phyloP scores from a whole-genome alignment of 2,329 filamentous ascomycete species.

The Neonectria coccinea region DNA sequence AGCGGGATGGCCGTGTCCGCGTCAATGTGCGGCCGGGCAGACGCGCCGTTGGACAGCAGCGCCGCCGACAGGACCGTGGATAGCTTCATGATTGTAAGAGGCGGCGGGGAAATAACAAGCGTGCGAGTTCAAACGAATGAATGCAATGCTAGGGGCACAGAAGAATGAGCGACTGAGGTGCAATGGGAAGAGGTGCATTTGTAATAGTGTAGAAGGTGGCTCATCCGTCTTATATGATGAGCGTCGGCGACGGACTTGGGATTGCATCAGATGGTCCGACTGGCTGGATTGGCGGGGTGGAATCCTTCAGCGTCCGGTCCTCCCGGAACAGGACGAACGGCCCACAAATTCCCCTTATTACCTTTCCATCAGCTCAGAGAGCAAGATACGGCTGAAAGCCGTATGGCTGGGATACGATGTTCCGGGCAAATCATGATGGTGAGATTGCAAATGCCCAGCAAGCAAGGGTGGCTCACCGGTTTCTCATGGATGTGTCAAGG shows the following conservation, averaged over 20 bases:
- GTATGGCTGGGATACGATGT: neutral
- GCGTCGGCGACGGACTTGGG: neutral
- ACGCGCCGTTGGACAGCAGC: conserved; percentile 28
- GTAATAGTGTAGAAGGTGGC: conserved; percentile 20
- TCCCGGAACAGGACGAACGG: neutral
- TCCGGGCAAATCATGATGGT: neutral
- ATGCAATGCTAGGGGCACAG: conserved; percentile 9
- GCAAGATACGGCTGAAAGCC: conserved; percentile 1
- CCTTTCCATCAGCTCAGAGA: neutral
- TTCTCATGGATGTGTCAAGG: neutral
- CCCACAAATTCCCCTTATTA: conserved; percentile 16
- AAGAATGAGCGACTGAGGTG: conserved; percentile 27
- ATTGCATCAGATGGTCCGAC: neutral
- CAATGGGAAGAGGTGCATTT: conserved; percentile 33
- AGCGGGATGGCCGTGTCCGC: conserved; percentile 31
- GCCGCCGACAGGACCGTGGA: conserved; percentile 25
- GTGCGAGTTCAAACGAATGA: conserved; percentile 18
- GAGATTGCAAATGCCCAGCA: neutral
- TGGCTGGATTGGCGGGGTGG: neutral
- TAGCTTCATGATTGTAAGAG: conserved; percentile 30
- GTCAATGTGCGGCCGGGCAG: conserved; percentile 26
- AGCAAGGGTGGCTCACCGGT: neutral
- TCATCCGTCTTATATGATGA: conserved; percentile 25
- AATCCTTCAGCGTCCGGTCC: neutral
- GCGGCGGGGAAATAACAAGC: neutral